Base-by-base conservation (phyloP, 139 green algal genomes). In the Chlamydomonas applanata region DNA sequence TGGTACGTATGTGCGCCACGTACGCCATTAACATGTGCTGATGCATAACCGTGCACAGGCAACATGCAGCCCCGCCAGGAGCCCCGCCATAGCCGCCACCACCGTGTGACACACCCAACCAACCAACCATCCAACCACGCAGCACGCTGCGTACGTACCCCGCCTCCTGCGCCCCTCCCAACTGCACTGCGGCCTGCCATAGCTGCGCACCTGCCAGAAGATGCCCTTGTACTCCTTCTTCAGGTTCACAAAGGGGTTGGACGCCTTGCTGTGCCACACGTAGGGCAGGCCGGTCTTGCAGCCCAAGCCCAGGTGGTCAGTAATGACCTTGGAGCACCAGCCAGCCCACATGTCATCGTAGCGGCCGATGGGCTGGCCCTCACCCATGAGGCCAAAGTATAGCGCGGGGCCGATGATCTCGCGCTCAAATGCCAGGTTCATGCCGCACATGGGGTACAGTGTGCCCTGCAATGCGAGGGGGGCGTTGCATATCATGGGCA, bases 291-390 rank as follows among this genome's bases (percentile, higher is more conserved):
- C 95, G 1, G 93, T 99, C 88, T 98, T 98, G 61, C 96, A 91
- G 56, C 95, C 95, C 61, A 92, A 59, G 19, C 88, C 87, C 59
- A 98, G 86, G 84, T 98, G 95, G 81, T 98, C 95, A 74, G 86
- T 93, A 73, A 98, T 97, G n/a, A 97, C 91, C 88, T 97, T 97
- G 35, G 76, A 76, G 81, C 95, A 98, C 95, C 95, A 98, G 34
- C 95, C 95, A 0, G 95, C 95, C 95, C 95, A 98, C 95, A 98
- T 98, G 85, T 98, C 95, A 49, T 97, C 94, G 71, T 98, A 98
- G 11, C 95, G 86, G 14, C 94, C 93, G 72, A 97, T 93, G 13
- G 95, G 94, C 86, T 98, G 94, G 22, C 95, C 95, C 76, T 99
- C 93, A 14, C 94, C 95, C 94, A 97, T 97, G 14, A 99, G 89